These are phyloP conservation scores for Daldinia eschscholtzii DNA, from an alignment of 2,329 filamentous ascomycete genomes.

Conservation along the genomic window DNA sequence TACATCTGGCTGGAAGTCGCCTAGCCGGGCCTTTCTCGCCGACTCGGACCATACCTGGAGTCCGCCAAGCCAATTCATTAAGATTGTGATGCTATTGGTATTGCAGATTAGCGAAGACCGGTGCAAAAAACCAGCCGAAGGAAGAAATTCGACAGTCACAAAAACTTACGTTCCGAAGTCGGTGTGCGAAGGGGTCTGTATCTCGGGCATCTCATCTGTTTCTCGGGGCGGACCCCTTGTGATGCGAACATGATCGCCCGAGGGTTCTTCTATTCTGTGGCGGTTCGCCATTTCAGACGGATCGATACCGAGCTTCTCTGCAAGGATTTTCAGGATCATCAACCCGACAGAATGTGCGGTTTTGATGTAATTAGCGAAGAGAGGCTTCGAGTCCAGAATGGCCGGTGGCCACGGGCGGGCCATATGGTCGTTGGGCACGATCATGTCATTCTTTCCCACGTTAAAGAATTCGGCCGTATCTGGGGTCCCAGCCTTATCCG, in stretches of 20 bases:
- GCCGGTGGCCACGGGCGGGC: conserved; percentile 47
- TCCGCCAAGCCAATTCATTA: conserved; percentile 58
- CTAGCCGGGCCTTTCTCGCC: conserved; percentile 45
- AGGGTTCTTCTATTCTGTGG: conserved; percentile 49
- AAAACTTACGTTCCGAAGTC: conserved; percentile 55
- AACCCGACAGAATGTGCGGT: conserved; percentile 51
- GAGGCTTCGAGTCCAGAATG: conserved; percentile 42
- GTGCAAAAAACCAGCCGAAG: neutral
- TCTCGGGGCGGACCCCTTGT: conserved; percentile 50
- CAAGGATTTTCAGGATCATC: conserved; percentile 49
- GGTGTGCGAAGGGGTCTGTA: conserved; percentile 53
- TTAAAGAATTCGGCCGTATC: conserved; percentile 55
- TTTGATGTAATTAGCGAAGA: conserved; percentile 49
- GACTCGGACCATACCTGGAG: conserved; percentile 55
- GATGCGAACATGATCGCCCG: conserved; percentile 53
- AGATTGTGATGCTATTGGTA: conserved; percentile 51
- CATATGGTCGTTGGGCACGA: conserved; percentile 45
- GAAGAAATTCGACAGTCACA: neutral
- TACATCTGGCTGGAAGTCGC: conserved; percentile 46
- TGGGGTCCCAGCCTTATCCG: conserved; percentile 47
- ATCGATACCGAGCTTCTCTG: conserved; percentile 48
- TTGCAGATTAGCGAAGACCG: neutral
- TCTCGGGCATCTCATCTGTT: conserved; percentile 51
- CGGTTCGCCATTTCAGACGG: conserved; percentile 45
- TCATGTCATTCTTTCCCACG: conserved; percentile 53